A percentile compares a stretch with the other conserved stretches of the same genome.
Conservation (phyloP, 2,329 filamentous ascomycete species). For the Diaporthe longicolla region DNA sequence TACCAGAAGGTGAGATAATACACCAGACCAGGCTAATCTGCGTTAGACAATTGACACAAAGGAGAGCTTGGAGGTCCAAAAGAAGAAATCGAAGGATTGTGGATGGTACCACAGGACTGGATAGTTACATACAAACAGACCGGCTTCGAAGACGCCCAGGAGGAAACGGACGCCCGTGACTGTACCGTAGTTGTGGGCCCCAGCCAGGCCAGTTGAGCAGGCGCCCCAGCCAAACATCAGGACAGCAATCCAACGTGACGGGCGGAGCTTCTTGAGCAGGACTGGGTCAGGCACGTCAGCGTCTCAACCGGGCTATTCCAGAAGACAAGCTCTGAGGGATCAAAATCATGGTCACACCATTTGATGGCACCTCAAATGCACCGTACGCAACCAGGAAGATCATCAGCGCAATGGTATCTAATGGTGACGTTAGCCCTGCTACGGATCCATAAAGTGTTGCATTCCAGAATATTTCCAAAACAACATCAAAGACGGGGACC, state of each 20-base stretch:
- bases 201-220: slow-evolving; percentile 76
- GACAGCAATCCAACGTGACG: slow-evolving; percentile 73
- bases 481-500: no score
- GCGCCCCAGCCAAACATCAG: slow-evolving; percentile 77
- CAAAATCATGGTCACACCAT: slow-evolving; percentile 51
- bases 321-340: no score
- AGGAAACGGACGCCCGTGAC: slow-evolving; percentile 76
- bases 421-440: no score
- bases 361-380: slow-evolving; percentile 73
- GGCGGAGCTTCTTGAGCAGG: slow-evolving; percentile 71
- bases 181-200: slow-evolving; percentile 72
- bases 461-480: no score
- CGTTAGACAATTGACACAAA: neutral
- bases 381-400: slow-evolving; percentile 72
- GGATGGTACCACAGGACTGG: neutral
- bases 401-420: slow-evolving; percentile 64
- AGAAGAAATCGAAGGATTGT: neutral
- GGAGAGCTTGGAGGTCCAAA: neutral
- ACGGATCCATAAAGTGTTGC: no score
- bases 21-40: slow-evolving; percentile 52
- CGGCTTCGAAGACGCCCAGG: slow-evolving; percentile 78
- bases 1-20: slow-evolving; percentile 82
- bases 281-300: slow-evolving; percentile 47
- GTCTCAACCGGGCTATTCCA: neutral
- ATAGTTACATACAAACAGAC: slow-evolving; percentile 63